Evolutionary conservation across 2,329 filamentous ascomycete genomes (phyloP).

Genomic region (Venturia effusa): DNA sequence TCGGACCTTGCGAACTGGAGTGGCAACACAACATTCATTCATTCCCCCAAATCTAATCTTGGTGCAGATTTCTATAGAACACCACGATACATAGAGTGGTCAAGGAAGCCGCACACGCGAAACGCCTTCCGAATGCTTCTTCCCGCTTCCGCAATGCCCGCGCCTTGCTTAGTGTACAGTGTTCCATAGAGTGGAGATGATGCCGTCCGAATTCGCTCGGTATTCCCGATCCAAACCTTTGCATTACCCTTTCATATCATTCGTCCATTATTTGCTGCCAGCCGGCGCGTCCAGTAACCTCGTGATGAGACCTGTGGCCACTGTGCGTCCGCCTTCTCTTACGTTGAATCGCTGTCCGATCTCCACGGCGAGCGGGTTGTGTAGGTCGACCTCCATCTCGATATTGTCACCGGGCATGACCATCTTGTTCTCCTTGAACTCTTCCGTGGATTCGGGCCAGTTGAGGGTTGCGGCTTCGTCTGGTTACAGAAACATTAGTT

Average conservation of each 20-base stretch:
- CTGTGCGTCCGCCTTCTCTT: constrained; percentile 75
- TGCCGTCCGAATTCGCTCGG: background rate
- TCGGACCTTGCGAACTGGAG: background rate
- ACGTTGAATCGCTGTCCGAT: constrained; percentile 94
- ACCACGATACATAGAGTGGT: background rate
- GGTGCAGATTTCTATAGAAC: background rate
- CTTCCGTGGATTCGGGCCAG: constrained; percentile 77
- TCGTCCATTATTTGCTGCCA: background rate
- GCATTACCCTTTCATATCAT: background rate
- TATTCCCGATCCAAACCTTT: background rate
- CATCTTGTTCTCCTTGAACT: constrained; percentile 56
- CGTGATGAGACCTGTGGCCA: constrained; percentile 30
- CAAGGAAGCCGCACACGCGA: background rate
- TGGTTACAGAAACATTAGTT: constrained; percentile 14
- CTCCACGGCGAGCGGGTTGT: constrained; percentile 80
- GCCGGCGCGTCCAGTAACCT: constrained; percentile 21
- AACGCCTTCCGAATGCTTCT: constrained; percentile 5
- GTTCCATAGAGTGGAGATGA: constrained; percentile 5
- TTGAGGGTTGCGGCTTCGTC: constrained; percentile 63
- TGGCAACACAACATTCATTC: background rate
- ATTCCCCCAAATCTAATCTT: background rate
- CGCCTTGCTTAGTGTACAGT: constrained; percentile 1
- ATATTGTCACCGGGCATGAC: constrained; percentile 98
- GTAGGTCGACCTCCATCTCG: constrained; percentile 85
- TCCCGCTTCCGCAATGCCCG: background rate